A percentile compares a stretch with the other conserved stretches of the same genome.
Evolutionary conservation across 2,329 filamentous ascomycete genomes (phyloP).

Genomic region (Delphinella strobiligena): DNA sequence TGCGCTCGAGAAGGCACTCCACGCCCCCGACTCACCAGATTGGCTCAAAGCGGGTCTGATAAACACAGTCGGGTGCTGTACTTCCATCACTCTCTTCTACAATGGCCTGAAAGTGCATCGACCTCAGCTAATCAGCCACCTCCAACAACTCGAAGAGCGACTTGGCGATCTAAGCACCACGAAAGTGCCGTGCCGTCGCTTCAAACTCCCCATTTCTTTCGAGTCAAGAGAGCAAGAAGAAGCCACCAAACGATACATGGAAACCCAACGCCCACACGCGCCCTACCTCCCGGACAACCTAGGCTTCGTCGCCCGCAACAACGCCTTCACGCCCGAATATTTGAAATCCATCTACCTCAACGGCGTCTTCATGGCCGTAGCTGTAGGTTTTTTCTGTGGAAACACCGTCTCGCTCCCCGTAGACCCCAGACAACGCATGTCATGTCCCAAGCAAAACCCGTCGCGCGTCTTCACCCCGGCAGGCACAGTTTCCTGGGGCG

Average conservation of each 20-base stretch:
- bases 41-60: conserved; percentile 29
- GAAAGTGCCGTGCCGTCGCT: conserved; percentile 30
- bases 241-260: conserved; percentile 48
- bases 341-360: conserved; percentile 40
- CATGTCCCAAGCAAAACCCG: conserved; percentile 45
- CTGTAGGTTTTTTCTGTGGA: conserved; percentile 44
- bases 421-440: conserved; percentile 42
- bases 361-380: conserved; percentile 39
- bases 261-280: conserved; percentile 48
- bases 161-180: conserved; percentile 29
- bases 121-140: conserved; percentile 23
- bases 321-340: conserved; percentile 38
- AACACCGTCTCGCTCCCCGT: conserved; percentile 41
- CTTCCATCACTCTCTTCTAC: conserved; percentile 31
- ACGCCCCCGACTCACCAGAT: conserved; percentile 25
- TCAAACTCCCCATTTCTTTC: conserved; percentile 32
- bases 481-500: conserved; percentile 44
- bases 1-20: conserved; percentile 37
- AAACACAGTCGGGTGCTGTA: conserved; percentile 42
- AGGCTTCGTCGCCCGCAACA: conserved; percentile 44
- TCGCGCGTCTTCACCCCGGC: conserved; percentile 45
- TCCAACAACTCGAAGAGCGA: conserved; percentile 28
- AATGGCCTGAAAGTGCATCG: conserved; percentile 26
- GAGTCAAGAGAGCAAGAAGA: conserved; percentile 32
- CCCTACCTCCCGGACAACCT: conserved; percentile 52